These are phyloP conservation scores for Dichotomocladium elegans DNA, from an alignment of 371 early-diverging fungal genomes.

Conservation along the genomic window DNA sequence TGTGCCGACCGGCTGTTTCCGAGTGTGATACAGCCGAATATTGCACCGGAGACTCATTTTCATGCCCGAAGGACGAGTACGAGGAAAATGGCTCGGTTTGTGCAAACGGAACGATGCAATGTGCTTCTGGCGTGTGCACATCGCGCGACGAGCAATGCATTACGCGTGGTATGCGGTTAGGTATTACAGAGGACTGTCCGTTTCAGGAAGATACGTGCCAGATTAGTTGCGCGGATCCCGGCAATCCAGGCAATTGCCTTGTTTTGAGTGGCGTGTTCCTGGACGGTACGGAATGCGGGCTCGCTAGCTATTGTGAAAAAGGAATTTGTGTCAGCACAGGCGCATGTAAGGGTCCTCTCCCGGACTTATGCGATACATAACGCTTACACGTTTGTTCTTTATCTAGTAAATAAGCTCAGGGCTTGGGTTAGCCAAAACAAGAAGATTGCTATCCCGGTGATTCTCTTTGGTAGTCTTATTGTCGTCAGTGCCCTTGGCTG, in stretches of 20 bases:
- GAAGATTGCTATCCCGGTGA: conserved; percentile 54
- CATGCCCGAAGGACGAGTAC: conserved; percentile 74
- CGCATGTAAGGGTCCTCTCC: conserved; percentile 27
- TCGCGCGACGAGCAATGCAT: conserved; percentile 82
- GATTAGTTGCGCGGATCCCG: conserved; percentile 65
- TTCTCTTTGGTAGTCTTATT: conserved; percentile 45
- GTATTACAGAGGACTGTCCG: conserved; percentile 45
- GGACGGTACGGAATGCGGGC: conserved; percentile 91
- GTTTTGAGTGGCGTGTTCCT: conserved; percentile 74
- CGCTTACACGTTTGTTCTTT: background rate
- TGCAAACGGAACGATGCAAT: conserved; percentile 53
- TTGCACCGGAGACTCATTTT: conserved; percentile 72
- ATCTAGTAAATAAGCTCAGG: conserved; percentile 32
- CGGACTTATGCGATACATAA: background rate
- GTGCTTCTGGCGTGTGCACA: conserved; percentile 90
- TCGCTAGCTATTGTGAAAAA: conserved; percentile 59
- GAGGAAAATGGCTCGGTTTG: conserved; percentile 73
- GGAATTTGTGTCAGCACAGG: conserved; percentile 48
- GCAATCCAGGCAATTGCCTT: conserved; percentile 42
- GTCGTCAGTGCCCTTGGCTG: conserved; percentile 29
- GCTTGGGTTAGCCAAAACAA: conserved; percentile 53
- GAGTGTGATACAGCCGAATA: conserved; percentile 82
- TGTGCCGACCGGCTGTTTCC: conserved; percentile 78
- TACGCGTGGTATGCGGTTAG: conserved; percentile 53
- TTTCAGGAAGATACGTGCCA: conserved; percentile 61